Evolutionary conservation across 2,329 filamentous ascomycete genomes (phyloP), one percentile per base, ranked within the genome.

Genomic region (Sclerotinia borealis): DNA sequence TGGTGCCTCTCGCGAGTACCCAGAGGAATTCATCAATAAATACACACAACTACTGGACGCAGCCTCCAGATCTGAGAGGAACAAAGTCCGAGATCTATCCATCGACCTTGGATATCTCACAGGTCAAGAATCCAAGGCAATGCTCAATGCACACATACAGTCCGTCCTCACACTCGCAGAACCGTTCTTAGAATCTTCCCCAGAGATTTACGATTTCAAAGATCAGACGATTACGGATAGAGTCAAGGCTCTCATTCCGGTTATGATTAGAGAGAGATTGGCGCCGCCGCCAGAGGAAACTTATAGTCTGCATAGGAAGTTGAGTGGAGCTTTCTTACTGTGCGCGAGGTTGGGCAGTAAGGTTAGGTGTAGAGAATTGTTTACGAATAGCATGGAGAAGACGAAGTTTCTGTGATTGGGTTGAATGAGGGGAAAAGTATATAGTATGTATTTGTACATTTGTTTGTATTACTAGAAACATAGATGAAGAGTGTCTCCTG

Each of bases 211-310:
- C 75, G 92, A 99, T 75, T 99, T 99, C 76, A 80, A 85, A 65
- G 86, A 93, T 72, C 95, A 99, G 80, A 99, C 93, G 1, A 98
- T 99, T 69, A 99, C 95, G 1, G 93, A 98, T 73, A 84, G 96
- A 50, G 93, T 99, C 63, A 87, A 93, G 72, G 84, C 81, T 4
- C 82, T 96, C 60, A 98, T 99, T 69, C 95, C 95, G 19, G 80
- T 96, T 60, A 99, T 99, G 95, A 82, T 99, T 52, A 85, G 85
- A 63, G 95, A 99, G 79, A 80, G 95, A 41, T 78, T 99, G 25
- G 86, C 91, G 19, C 93, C 95, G 29, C 95, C 96, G 29, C 95
- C 95, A 0, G 96, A 99, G 78, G 95, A 99, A 81, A 99, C 95
- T 59, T 99, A 99, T 74, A 93, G 89, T 74, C 77, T 99, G 72